Percentiles rank a stretch among this genome's conserved stretches.
These are phyloP conservation scores for Yamadazyma conglobata DNA, from an alignment of 1,139 yeast species.

Conservation along the genomic window DNA sequence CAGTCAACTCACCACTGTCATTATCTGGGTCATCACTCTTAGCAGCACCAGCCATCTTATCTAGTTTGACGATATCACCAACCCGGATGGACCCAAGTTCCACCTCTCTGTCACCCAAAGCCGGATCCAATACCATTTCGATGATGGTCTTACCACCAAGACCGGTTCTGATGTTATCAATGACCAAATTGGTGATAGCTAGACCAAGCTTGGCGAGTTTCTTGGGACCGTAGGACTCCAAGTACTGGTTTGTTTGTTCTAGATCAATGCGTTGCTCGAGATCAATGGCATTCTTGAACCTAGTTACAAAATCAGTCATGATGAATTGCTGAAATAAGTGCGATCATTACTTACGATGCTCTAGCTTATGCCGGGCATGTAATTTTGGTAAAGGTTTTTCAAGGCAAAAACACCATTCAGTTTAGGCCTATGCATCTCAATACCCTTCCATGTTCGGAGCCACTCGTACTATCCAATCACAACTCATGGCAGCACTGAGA, in stretches of 20 bases:
- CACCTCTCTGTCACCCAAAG: constrained; percentile 42
- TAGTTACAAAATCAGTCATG: constrained; percentile 27
- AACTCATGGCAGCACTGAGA: constrained; percentile 6
- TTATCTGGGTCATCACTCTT: constrained; percentile 20
- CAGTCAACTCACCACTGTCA: constrained; percentile 40
- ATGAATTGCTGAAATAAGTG: constrained; percentile 4
- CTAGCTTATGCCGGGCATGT: constrained; percentile 10
- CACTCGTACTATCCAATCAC: constrained; percentile 10
- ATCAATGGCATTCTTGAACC: constrained; percentile 50
- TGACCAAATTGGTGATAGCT: constrained; percentile 64
- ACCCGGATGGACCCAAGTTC: constrained; percentile 59
- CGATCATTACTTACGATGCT: constrained; percentile 1
- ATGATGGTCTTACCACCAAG: constrained; percentile 73
- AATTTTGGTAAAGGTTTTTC: constrained; percentile 31
- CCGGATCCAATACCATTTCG: constrained; percentile 63
- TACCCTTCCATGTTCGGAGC: constrained; percentile 11
- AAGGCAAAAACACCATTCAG: constrained; percentile 13
- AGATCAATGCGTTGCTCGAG: constrained; percentile 61
- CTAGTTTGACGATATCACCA: constrained; percentile 73
- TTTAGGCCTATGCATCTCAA: constrained; percentile 15
- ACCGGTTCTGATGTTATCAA: constrained; percentile 67
- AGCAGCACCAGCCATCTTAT: constrained; percentile 24
- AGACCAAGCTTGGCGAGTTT: constrained; percentile 65
- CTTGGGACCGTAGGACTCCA: constrained; percentile 57
- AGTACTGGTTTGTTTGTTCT: constrained; percentile 46